Base-by-base conservation (phyloP, 1,284 basidiomycete genomes). In the Stereum hirsutum region DNA sequence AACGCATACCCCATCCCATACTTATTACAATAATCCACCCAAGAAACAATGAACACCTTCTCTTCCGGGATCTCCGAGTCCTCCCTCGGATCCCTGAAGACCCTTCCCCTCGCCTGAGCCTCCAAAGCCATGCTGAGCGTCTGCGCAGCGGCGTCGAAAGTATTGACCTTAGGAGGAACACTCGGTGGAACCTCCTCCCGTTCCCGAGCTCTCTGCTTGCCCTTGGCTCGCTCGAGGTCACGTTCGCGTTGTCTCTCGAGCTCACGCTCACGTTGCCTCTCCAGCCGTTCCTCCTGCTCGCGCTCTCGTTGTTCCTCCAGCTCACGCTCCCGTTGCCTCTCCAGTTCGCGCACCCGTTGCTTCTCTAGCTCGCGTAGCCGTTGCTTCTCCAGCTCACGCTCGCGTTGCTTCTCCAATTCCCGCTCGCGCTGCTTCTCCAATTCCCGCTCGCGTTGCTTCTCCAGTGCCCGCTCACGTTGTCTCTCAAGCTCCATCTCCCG, bases 1-100 rank as follows among this genome's bases (percentile, higher is more conserved):
- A 99, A 71, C 1, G 91, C 91, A 60, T 98, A 98, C 1, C 94
- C 96, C 81, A 98, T 94, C 8, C 95, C 96, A 63, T 98, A 99
- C 68, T 96, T 96, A 62, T 94, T 91, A 60, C 89, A 94, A 60
- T 98, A 97, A 63, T 99, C 95, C 37, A 98, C 86, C 95, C 95
- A 99, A 7, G 89, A 91, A 2, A 89, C 89, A 52, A 99, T 90
- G 63, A 98, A 99, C 12, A 95, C 84, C 43, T 72, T 75, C 31
- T 93, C 89, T 11, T 81, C 72, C 0, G 74, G 73, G 4, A 84
- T 64, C 30, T 63, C 55, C 4, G 58, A 57, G 41, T 77, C 72
- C 47, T 70, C 65, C 41, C 75, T 63, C 11, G 84, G 81, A 52
- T 85, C 72, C 2, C 70, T 65, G 66, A 86, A 91, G 10, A 84